Percentiles rank a stretch among this genome's conserved stretches.
Conservation (phyloP, 2,329 filamentous ascomycete genomes). For the Plenodomus lindquistii region DNA sequence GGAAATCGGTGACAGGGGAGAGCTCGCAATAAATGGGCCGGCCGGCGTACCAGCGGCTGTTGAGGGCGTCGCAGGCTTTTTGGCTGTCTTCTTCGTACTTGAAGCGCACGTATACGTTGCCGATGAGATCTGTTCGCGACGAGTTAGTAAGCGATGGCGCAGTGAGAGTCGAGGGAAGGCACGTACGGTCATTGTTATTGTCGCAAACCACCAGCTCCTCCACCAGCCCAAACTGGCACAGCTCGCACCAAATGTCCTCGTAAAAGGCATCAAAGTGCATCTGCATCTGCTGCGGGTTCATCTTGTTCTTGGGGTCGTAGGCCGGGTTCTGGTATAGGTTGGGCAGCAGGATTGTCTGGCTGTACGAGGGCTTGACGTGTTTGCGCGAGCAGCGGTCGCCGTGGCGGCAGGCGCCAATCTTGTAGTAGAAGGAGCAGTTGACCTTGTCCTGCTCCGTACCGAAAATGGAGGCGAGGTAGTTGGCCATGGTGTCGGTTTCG, state of each 20-base stretch:
- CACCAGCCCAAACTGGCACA: conserved; percentile 95
- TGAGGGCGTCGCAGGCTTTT: conserved; percentile 89
- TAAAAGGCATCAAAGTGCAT: conserved; percentile 99
- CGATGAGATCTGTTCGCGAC: conserved; percentile 76
- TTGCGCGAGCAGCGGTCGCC: conserved; percentile 97
- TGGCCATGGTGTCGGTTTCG: conserved; percentile 68
- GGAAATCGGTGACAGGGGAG: conserved; percentile 94
- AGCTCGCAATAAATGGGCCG: conserved; percentile 98
- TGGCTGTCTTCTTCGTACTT: conserved; percentile 99
- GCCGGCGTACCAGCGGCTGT: conserved; percentile 94
- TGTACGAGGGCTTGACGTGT: conserved; percentile 98
- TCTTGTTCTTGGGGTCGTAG: conserved; percentile 94
- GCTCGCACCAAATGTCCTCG: conserved; percentile 99
- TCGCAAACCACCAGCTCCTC: conserved; percentile 99
- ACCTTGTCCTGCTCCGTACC: conserved; percentile 99
- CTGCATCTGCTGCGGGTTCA: conserved; percentile 94
- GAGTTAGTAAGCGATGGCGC: conserved; percentile 7
- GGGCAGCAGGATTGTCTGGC: conserved; percentile 94
- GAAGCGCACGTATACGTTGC: conserved; percentile 99
- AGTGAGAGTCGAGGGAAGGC: background rate
- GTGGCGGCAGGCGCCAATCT: conserved; percentile 98
- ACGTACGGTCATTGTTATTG: conserved; percentile 96
- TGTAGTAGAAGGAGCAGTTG: conserved; percentile 99
- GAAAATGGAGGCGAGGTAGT: conserved; percentile 99
- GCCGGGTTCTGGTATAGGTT: conserved; percentile 99